Evolutionary conservation across 2,329 filamentous ascomycete genomes (phyloP), one percentile per base, ranked within the genome.

Genomic region (Talaromyces sp.): DNA sequence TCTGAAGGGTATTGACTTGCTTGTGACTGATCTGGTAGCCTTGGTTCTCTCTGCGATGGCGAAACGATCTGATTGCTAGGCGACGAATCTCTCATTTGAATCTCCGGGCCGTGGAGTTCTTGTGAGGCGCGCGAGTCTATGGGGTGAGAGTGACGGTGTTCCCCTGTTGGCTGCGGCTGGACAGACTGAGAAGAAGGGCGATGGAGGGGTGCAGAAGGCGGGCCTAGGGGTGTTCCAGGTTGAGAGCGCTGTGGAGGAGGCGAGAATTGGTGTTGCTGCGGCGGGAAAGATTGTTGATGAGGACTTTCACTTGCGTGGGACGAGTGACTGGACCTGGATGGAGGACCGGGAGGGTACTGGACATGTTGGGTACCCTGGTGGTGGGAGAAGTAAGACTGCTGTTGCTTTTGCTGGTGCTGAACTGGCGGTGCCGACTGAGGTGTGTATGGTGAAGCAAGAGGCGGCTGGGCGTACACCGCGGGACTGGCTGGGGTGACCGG

Each of bases 191-290:
- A 70, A 1, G 75, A 75, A n/a, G 73, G 72, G 23, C 70, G 75
- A 18, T 69, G 64, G 50, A 69, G 71, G 16, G 73, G 68, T 7
- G 68, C 62, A 34, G 73, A 68, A 56, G 78, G 79, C 30, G 81
- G 81, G 1, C 78, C 80, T 52, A 83, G 71, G 28, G 81, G 81
- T 14, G 81, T 82, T 51, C 75, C 76, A 12, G 80, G 78, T 61
- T 83, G 76, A 5, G 79, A 80, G 18, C 74, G 72, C 60, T 79
- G 78, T 59, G 70, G 63, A 50, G 66, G 66, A 40, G 70, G 72
- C 57, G 72, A 73, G 57, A 73, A 72, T 42, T 72, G 72, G 60
- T 76, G 72, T 61, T 76, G 75, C 61, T 76, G 75, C 34, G 73
- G 66, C 27, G 70, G 68, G 53, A 69, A 68, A 56, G 71, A 64